Evolutionary conservation across 1,284 basidiomycete genomes (phyloP).

Genomic region (Tausonia pullulans): DNA sequence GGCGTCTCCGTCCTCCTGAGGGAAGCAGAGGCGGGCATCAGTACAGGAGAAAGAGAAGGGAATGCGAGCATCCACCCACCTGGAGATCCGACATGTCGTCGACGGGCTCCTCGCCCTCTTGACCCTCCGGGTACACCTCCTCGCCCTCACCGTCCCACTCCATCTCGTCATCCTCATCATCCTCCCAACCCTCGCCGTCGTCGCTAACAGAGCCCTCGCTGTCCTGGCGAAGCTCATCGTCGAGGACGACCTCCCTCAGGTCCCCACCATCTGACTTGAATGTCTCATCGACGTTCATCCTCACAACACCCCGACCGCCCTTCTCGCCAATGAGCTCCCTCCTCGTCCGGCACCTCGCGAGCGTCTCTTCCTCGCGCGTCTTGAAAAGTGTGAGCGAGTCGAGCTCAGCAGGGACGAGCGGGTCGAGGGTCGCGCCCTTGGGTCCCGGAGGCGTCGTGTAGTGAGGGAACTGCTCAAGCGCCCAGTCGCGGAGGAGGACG

Average conservation of each 20-base stretch:
- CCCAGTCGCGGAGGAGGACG: conserved; percentile 83
- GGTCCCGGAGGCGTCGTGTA: conserved; percentile 51
- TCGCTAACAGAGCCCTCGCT: conserved; percentile 23
- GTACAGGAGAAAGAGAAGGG: not conserved
- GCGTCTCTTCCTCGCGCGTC: conserved; percentile 36
- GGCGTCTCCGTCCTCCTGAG: conserved; percentile 18
- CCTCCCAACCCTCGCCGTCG: not conserved
- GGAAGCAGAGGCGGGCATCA: not conserved
- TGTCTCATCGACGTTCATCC: conserved; percentile 41
- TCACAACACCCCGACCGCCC: conserved; percentile 41
- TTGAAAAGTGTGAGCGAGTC: conserved; percentile 17
- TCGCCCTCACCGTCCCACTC: conserved; percentile 13
- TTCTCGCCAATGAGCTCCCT: conserved; percentile 40
- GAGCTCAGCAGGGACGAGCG: conserved; percentile 18
- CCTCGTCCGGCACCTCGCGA: conserved; percentile 52
- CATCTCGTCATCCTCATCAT: conserved; percentile 27
- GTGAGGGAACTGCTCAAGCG: conserved; percentile 61
- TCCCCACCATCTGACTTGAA: conserved; percentile 45
- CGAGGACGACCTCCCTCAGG: conserved; percentile 37
- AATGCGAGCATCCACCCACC: not conserved
- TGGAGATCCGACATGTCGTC: conserved; percentile 21
- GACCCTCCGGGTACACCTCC: conserved; percentile 16
- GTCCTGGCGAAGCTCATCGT: conserved; percentile 43
- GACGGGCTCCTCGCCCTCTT: conserved; percentile 23
- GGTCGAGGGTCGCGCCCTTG: conserved; percentile 25